phyloP scores from a whole-genome alignment of 208 protist genomes.

The Wallacemonas sp. region DNA sequence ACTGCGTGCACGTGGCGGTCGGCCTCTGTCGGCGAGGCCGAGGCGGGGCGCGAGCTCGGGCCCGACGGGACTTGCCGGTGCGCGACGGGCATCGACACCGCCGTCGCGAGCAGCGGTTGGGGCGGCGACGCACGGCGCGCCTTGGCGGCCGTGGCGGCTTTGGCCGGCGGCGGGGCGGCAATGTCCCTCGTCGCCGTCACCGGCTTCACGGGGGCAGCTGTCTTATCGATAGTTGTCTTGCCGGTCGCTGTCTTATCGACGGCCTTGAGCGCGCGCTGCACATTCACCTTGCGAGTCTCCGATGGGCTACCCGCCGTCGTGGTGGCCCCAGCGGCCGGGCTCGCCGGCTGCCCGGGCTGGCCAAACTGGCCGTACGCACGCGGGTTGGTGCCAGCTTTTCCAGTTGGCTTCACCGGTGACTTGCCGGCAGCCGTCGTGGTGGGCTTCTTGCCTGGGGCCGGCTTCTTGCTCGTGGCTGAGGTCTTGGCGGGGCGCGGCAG shows the following conservation, averaged over 20 bases:
- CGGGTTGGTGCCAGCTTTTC: neutral
- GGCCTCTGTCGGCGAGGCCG: neutral
- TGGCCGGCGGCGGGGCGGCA: neutral
- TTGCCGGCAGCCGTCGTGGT: neutral
- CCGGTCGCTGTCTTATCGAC: neutral
- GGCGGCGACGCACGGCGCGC: neutral
- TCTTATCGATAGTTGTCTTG: too few relatives aligned
- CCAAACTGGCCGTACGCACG: neutral
- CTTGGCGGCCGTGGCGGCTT: neutral
- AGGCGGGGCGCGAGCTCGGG: neutral
- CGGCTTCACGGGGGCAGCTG: neutral
- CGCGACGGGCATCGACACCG: neutral
- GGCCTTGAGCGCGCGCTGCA: constrained; percentile 10
- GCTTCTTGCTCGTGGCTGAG: too few relatives aligned
- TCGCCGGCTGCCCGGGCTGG: neutral
- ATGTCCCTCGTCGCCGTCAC: neutral
- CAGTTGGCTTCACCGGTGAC: neutral
- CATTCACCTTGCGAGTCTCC: constrained; percentile 1
- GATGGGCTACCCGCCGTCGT: neutral
- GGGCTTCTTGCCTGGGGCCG: too few relatives aligned
- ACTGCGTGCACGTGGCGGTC: neutral
- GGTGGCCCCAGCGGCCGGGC: neutral
- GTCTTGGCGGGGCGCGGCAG: constrained; percentile 2
- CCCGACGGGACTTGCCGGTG: neutral
- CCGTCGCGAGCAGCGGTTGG: neutral